phyloP scores from a whole-genome alignment of 805 yeast species.

The Priceomyces melissophilus region DNA sequence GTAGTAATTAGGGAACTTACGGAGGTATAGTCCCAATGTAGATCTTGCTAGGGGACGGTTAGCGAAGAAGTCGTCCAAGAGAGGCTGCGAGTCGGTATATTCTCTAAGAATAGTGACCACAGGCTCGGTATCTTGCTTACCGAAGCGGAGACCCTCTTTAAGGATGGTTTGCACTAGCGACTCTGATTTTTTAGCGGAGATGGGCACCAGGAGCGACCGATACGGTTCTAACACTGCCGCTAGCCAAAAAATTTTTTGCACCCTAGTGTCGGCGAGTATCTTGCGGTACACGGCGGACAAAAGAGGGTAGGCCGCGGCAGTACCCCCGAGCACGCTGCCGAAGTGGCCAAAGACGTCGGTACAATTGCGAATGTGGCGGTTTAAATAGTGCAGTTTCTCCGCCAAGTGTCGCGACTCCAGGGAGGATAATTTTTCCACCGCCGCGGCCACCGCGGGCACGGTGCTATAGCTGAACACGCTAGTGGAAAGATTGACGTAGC shows the following conservation, averaged over 20 bases:
- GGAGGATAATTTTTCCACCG: conserved; percentile 16
- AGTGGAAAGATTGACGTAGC: conserved; percentile 51
- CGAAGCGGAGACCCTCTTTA: conserved; percentile 67
- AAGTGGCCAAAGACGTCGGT: conserved; percentile 22
- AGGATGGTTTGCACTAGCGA: conserved; percentile 43
- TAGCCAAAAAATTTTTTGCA: conserved; percentile 41
- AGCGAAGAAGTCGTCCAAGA: conserved; percentile 17
- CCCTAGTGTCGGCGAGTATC: conserved; percentile 3
- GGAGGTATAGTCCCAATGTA: conserved; percentile 56
- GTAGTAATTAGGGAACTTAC: conserved; percentile 53
- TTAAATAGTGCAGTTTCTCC: neutral
- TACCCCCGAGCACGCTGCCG: conserved; percentile 2
- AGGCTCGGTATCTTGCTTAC: conserved; percentile 52
- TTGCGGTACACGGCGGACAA: neutral
- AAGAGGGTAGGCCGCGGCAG: neutral
- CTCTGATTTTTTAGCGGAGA: conserved; percentile 35
- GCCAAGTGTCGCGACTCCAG: conserved; percentile 13
- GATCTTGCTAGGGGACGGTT: conserved; percentile 39
- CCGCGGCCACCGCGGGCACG: conserved; percentile 8
- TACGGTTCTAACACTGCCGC: conserved; percentile 51
- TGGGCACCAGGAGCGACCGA: conserved; percentile 32
- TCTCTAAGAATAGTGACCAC: conserved; percentile 42
- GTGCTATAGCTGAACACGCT: conserved; percentile 50
- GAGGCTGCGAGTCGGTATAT: conserved; percentile 16
- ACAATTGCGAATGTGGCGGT: conserved; percentile 7